Evolutionary conservation across 192 early-diverging fungal species (phyloP), one percentile per base, ranked within the genome.

Genomic region (Backusella psychrophila): DNA sequence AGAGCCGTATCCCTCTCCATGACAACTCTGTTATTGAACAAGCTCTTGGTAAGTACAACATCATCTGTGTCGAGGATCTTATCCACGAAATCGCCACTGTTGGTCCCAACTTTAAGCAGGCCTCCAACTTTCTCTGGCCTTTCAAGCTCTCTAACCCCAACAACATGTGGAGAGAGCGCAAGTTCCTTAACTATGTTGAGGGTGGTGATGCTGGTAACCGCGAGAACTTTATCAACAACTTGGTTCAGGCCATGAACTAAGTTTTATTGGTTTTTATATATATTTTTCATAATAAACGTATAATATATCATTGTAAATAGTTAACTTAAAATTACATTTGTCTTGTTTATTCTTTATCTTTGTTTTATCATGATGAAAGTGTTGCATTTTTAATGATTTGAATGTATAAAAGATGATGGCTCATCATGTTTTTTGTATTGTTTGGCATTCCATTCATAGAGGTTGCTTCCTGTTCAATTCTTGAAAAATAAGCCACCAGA

Each of bases 41-140:
- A 83, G 82, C 84, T 77, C 91, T 99, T 46, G 97, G 97, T 84
- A 92, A 95, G 84, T 94, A 85, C 87, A 96, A 96, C 83, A 94
- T 99, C 89, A 92, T 97, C 87, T 99, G 96, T 83, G 84, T 98
- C 69, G 98, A 99, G 90, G 98, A 99, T 79, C 85, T 99, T 53
- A 92, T 99, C 77, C 96, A 99, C 91, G 97, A 98, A 89, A 97
- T 99, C 87, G 93, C 87, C 92, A 99, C 97, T 59, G 96, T 97
- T 80, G 97, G 97, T 59, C 96, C 96, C 79, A 89, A 98, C 94
- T 93, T 93, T 87, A 93, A 92, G 87, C 84, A 90, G 81, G 98
- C 93, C 87, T 96, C 94, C 90, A 95, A 93, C 91, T 99, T 99
- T 92, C 89, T 99, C 84, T 99, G 98, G 98, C 93, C 98, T 76